These are phyloP conservation scores for Daldinia sp. DNA, from an alignment of 2,329 filamentous ascomycete species.

Conservation along the genomic window DNA sequence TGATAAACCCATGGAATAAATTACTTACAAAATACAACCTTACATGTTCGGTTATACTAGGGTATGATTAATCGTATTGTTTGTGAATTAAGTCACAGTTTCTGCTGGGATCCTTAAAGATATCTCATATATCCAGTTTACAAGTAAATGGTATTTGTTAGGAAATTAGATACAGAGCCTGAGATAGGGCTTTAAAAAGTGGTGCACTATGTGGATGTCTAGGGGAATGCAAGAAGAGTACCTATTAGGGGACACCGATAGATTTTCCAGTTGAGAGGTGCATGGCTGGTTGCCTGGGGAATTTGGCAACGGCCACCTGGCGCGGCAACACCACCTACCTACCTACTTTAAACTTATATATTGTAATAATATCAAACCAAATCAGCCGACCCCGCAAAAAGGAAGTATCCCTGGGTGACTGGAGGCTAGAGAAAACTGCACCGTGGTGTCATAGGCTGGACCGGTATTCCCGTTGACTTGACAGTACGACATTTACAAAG, in stretches of 20 bases:
- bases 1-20: too few species aligned
- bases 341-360: neutral
- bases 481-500: neutral
- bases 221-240: neutral
- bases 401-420: neutral
- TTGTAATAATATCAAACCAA: neutral
- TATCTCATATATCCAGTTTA: neutral
- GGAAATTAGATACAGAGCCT: neutral
- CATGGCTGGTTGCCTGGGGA: neutral
- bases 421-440: neutral
- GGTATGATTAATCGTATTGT: too few species aligned
- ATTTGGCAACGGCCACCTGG: neutral
- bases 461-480: neutral
- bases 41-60: too few species aligned
- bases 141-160: neutral
- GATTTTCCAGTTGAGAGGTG: neutral
- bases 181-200: neutral
- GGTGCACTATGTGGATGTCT: neutral
- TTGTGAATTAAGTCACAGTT: too few species aligned
- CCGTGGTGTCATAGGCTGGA: neutral
- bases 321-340: neutral
- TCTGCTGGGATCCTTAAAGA: neutral
- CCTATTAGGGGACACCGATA: neutral
- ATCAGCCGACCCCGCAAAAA: neutral
- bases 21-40: too few species aligned